A percentile compares a stretch with the other conserved stretches of the same genome.
phyloP scores from a whole-genome alignment of 139 green algal genomes.

The Chlamydomonas eustigma region DNA sequence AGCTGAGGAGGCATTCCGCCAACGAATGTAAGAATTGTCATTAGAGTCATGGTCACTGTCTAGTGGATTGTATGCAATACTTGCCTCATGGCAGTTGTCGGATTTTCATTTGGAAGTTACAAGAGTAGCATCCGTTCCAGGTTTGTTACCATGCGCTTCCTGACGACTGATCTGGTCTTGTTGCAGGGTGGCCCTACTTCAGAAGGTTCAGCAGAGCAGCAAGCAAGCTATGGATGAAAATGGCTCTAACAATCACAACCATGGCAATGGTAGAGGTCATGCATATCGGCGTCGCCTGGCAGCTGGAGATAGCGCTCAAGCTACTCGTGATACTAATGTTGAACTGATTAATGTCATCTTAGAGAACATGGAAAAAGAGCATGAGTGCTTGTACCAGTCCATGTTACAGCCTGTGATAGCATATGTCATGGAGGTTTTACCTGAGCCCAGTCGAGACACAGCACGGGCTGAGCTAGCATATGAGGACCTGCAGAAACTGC shows the following conservation, averaged over 20 bases:
- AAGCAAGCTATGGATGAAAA: background rate
- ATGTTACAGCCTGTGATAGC: constrained; percentile 49
- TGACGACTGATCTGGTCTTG: background rate
- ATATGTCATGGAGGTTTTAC: constrained; percentile 65
- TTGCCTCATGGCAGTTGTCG: no score
- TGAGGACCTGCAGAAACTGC: constrained; percentile 77
- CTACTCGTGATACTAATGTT: constrained; percentile 60
- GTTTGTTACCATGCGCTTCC: background rate
- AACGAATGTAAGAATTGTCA: constrained; percentile 56
- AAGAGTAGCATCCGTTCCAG: no score
- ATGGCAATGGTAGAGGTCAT: background rate
- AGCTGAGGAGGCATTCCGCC: constrained; percentile 65
- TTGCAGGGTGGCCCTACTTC: constrained; percentile 43
- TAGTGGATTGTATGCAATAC: no score
- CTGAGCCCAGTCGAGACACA: constrained; percentile 46
- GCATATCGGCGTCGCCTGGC: constrained; percentile 8
- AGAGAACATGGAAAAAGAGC: constrained; percentile 67
- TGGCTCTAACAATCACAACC: background rate
- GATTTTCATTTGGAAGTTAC: no score
- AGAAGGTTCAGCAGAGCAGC: constrained; percentile 39
- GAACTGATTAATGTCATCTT: constrained; percentile 73
- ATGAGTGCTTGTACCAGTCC: constrained; percentile 68
- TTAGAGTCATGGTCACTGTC: background rate
- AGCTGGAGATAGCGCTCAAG: constrained; percentile 1
- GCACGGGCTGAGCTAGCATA: constrained; percentile 58